Evolutionary conservation across 139 green algal genomes (phyloP), one percentile per base, ranked within the genome.

Genomic region (Haematococcus lacustris): DNA sequence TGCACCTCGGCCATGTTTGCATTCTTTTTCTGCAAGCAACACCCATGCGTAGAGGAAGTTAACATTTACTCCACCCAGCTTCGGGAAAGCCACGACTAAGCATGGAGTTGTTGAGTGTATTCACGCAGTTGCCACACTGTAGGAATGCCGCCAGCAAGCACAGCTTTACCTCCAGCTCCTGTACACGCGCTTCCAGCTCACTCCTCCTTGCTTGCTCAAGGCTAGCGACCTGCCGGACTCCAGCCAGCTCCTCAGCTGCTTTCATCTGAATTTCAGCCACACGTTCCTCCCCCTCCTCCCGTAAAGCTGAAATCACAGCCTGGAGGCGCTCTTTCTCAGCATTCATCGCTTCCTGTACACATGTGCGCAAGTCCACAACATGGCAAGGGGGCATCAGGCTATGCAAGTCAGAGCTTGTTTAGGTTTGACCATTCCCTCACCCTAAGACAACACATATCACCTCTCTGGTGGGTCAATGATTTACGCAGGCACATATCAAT

Each of bases 11-110:
- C 78, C 32, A 74, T 72, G 7, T 39, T 37, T 6, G 35, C 62
- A 62, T 73, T 74, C 64, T 79, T 70, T 0, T n/a, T 40, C 77
- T 83, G 73, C 60, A 66, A n/a, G n/a, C n/a, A n/a, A n/a, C n/a
- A n/a, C n/a, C n/a, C n/a, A n/a, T n/a, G n/a, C n/a, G n/a, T n/a
- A n/a, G n/a, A n/a, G n/a, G 62, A 43, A 41, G 6, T 28, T 7
- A 41, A 32, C 35, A 70, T 50, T 26, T 33, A 17, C 32, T 33
- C 6, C 32, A 13, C 9, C 17, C 25, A 65, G 57, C 57, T 13
- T 7, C 34, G 6, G 5, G 23, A 33, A 28, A 68, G 6, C 13
- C 3, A 41, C 25, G 34, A 28, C n/a, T 34, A 47, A 68, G 9
- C 40, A 43, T 41, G 13, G 43, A 7, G n/a, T 47, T 43, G 32